phyloP scores from a whole-genome alignment of 495 filamentous ascomycete species.

The Penicillium herquei region DNA sequence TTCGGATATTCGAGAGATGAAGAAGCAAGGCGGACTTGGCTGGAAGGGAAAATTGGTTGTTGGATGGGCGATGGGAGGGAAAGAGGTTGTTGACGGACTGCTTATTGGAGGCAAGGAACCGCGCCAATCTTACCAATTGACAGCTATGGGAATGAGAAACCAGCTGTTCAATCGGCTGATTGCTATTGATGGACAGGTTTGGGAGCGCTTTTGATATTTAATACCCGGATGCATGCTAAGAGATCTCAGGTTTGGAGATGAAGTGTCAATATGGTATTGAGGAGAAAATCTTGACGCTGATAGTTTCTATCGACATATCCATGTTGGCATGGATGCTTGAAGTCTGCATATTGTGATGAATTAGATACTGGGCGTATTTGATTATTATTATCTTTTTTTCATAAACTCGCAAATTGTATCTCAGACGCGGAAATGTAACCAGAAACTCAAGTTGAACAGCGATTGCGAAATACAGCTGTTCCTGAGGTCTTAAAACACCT shows the following conservation, averaged over 20 bases:
- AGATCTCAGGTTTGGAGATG: conserved; percentile 24
- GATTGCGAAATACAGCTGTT: too few species aligned
- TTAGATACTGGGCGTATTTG: too few species aligned
- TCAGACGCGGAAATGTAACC: too few species aligned
- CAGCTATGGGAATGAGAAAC: conserved; percentile 71
- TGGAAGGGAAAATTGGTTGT: conserved; percentile 88
- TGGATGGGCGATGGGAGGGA: conserved; percentile 69
- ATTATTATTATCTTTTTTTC: too few species aligned
- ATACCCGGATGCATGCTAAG: conserved; percentile 19
- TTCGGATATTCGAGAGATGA: conserved; percentile 63
- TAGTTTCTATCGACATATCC: too few species aligned
- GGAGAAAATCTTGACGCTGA: not conserved
- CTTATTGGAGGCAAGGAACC: conserved; percentile 56
- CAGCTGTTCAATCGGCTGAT: conserved; percentile 84
- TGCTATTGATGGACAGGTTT: conserved; percentile 82
- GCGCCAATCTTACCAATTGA: conserved; percentile 59
- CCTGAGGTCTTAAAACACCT: too few species aligned
- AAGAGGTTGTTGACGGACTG: conserved; percentile 77
- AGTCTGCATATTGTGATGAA: too few species aligned
- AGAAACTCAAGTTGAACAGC: too few species aligned
- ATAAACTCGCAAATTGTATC: too few species aligned
- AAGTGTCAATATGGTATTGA: not conserved
- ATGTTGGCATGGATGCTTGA: too few species aligned
- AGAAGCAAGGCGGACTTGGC: conserved; percentile 80
- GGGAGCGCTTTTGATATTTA: conserved; percentile 68